phyloP scores from a whole-genome alignment of 768 basidiomycete species.

The Cystofilobasidium ferigula region DNA sequence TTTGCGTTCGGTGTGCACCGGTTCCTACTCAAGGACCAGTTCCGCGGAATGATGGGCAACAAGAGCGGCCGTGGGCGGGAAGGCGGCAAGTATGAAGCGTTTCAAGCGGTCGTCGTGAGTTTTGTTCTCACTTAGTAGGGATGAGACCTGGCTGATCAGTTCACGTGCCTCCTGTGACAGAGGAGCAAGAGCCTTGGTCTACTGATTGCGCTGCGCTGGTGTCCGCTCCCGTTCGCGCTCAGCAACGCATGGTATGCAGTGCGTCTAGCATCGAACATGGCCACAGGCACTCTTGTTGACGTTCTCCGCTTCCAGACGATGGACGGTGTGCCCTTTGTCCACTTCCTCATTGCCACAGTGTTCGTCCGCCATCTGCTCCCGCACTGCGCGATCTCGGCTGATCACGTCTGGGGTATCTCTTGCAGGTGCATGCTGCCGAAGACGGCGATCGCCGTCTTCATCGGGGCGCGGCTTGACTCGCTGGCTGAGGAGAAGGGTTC shows the following conservation, averaged over 20 bases:
- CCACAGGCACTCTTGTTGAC: background rate
- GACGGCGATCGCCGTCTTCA: conserved; percentile 19
- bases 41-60: conserved; percentile 15
- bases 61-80: conserved; percentile 1
- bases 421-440: conserved; percentile 18
- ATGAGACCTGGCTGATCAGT: too few relatives aligned
- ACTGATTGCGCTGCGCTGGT: conserved; percentile 22
- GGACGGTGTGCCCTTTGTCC: conserved; percentile 12
- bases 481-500: conserved; percentile 16
- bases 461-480: conserved; percentile 19
- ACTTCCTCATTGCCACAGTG: conserved; percentile 24
- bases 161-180: background rate
- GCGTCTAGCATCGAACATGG: background rate
- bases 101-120: conserved; percentile 22
- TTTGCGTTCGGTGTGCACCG: conserved; percentile 21
- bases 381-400: background rate
- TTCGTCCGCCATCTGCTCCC: background rate
- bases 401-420: background rate
- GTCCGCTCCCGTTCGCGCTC: conserved; percentile 26
- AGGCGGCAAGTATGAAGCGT: conserved; percentile 25
- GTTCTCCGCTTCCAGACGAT: background rate
- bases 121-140: background rate
- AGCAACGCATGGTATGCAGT: conserved; percentile 2
- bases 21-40: conserved; percentile 15
- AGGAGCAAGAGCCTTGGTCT: conserved; percentile 16